These are phyloP conservation scores for Calonectria leucothoes DNA, from an alignment of 2,329 filamentous ascomycete genomes.

Conservation along the genomic window DNA sequence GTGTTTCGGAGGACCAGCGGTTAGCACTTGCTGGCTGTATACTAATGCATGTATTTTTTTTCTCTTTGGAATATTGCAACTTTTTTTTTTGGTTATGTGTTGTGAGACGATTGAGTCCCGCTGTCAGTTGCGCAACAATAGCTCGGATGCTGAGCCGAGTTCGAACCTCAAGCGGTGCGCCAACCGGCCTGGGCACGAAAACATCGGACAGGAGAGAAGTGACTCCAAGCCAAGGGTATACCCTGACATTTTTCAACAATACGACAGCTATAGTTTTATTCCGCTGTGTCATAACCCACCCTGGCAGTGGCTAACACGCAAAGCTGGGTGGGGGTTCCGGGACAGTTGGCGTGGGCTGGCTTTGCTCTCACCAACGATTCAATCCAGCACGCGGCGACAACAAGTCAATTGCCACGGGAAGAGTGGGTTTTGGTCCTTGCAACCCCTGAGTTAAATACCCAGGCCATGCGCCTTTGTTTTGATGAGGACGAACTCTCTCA, in stretches of 20 bases:
- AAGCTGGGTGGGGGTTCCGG: background rate
- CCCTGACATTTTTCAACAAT: background rate
- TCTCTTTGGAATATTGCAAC: conserved; percentile 14
- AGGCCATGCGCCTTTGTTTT: background rate
- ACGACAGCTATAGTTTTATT: background rate
- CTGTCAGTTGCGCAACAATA: background rate
- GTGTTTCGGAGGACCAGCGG: conserved; percentile 18
- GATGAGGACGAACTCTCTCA: background rate
- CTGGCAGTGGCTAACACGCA: background rate
- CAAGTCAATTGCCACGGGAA: background rate
- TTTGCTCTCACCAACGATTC: background rate
- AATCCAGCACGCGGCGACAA: background rate
- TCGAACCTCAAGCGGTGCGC: background rate
- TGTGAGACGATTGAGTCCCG: background rate
- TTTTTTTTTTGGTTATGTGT: background rate
- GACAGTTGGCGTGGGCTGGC: background rate
- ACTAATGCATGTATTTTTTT: conserved; percentile 21
- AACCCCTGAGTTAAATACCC: background rate
- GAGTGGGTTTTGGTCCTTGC: background rate
- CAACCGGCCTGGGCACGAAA: background rate
- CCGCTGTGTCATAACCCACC: background rate
- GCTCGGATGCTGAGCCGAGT: background rate
- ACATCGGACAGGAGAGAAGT: background rate
- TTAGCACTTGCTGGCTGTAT: conserved; percentile 13
- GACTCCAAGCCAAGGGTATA: background rate